These are phyloP conservation scores for Bertia moriformis DNA, from an alignment of 2,329 filamentous ascomycete genomes.

Conservation along the genomic window DNA sequence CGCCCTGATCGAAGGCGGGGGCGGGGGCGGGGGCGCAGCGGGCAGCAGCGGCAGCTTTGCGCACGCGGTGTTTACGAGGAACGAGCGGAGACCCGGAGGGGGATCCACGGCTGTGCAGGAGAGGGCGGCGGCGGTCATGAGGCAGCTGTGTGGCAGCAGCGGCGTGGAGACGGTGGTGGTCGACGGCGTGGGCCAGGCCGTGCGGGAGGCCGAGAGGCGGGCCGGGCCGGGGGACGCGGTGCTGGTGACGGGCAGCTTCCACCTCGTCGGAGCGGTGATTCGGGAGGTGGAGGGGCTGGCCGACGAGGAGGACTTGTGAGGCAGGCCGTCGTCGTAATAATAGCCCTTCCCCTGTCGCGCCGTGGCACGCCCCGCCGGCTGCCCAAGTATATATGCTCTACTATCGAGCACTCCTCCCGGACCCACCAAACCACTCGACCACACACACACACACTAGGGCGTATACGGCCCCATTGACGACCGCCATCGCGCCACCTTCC, in stretches of 20 bases:
- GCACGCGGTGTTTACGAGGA: constrained; percentile 69
- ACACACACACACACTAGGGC: no score
- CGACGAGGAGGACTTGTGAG: no score
- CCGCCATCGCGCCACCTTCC: background rate
- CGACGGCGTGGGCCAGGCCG: constrained; percentile 31
- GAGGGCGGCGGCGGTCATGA: constrained; percentile 47
- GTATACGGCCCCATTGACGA: no score
- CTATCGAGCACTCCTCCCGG: no score
- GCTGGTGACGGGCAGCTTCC: constrained; percentile 70
- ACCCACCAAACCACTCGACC: no score
- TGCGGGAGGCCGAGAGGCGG: constrained; percentile 13
- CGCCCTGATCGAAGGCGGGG: no score
- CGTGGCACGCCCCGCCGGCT: no score
- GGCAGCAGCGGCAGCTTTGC: constrained; percentile 45
- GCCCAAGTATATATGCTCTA: no score
- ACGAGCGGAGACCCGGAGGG: constrained; percentile 31
- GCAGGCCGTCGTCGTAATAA: no score
- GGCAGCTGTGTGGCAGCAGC: constrained; percentile 16
- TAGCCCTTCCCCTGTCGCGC: no score
- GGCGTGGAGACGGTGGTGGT: constrained; percentile 21
- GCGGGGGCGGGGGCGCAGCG: no score
- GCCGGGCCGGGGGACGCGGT: constrained; percentile 29
- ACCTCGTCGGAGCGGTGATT: constrained; percentile 70
- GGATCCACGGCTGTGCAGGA: constrained; percentile 45
- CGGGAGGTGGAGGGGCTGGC: constrained; percentile 43